Base-by-base conservation (phyloP, 78 protist genomes). In the Guillardia theta region DNA sequence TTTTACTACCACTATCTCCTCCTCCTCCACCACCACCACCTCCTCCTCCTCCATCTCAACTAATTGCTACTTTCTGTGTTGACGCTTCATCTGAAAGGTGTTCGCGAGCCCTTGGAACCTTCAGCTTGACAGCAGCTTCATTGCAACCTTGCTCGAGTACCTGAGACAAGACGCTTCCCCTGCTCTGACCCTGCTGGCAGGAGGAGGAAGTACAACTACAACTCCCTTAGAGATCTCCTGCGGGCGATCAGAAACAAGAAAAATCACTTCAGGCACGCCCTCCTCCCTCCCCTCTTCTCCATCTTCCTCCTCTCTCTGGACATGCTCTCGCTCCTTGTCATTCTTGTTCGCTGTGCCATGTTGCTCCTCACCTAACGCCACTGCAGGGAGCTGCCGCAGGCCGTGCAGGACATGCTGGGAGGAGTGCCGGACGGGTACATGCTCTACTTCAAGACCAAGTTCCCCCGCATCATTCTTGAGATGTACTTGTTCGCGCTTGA, bases 161-260 rank as follows among this genome's bases (percentile, higher is more conserved):
- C 58, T 15, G 58, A 19, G 58, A 19, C 58, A 50, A 15, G 10
- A 50, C 15, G 58, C 58, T 50, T 50, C 58, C 15, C 10, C 58
- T 10, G 30, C 58, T 50, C 10, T 50, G 58, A 50, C 15, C 58
- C 58, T 50, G 15, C n/a, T 12, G 78, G 33, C 19, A 50, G 44
- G 90, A 18, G 90, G 48, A 46, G 90, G 53, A 78, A 78, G 48
- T 78, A 78, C 90, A 78, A 37, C 45, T 78, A 78, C 90, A 10
- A 12, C 24, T 78, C 90, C 6, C 90, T 78, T 1, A 46, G 90
- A 22, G 90, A 78, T 48, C 90, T 78, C 33, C 48, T 78, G 18
- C 90, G 90, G 53, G 90, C 90, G 15, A 78, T 78, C 30, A 46
- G 90, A 24, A 78, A 78, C 90, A 78, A 78, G 90, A 78, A 78